Evolutionary conservation across 257 asterid genomes (phyloP).

Genomic region (Nicotiana tomentosiformis): DNA sequence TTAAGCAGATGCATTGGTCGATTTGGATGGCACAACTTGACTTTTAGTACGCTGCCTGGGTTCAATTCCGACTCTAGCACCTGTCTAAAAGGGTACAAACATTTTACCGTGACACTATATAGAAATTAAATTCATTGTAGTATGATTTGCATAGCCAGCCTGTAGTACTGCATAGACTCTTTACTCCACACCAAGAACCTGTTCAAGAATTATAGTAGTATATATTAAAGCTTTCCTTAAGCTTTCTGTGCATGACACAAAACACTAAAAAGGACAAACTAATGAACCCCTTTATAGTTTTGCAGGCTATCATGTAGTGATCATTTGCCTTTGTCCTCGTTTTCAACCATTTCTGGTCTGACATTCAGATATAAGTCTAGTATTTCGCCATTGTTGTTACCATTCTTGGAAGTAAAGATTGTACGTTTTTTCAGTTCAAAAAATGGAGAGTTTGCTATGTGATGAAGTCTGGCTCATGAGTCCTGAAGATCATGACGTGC

Average conservation of each 20-base stretch:
- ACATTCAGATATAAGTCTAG: neutral
- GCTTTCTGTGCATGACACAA: constrained; percentile 1
- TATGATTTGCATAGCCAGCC: neutral
- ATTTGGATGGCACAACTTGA: too few species aligned
- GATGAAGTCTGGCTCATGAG: constrained; percentile 53
- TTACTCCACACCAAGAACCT: constrained; percentile 8
- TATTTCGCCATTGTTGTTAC: neutral
- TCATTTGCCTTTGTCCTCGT: neutral
- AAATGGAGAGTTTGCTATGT: constrained; percentile 51
- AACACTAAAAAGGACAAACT: neutral
- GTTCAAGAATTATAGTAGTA: too few species aligned
- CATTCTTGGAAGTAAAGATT: neutral
- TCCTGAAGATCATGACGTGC: constrained; percentile 8
- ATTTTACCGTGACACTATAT: too few species aligned
- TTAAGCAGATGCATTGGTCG: too few species aligned
- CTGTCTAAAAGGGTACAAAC: too few species aligned
- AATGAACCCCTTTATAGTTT: neutral
- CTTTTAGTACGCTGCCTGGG: too few species aligned
- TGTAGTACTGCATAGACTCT: neutral
- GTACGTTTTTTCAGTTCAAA: neutral
- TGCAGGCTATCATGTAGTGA: neutral
- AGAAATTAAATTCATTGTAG: neutral
- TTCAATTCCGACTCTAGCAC: too few species aligned
- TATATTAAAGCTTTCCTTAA: neutral
- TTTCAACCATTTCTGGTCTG: neutral